Evolutionary conservation across 208 protist genomes (phyloP), one percentile per base, ranked within the genome.

Genomic region (Crithidia fasciculata): DNA sequence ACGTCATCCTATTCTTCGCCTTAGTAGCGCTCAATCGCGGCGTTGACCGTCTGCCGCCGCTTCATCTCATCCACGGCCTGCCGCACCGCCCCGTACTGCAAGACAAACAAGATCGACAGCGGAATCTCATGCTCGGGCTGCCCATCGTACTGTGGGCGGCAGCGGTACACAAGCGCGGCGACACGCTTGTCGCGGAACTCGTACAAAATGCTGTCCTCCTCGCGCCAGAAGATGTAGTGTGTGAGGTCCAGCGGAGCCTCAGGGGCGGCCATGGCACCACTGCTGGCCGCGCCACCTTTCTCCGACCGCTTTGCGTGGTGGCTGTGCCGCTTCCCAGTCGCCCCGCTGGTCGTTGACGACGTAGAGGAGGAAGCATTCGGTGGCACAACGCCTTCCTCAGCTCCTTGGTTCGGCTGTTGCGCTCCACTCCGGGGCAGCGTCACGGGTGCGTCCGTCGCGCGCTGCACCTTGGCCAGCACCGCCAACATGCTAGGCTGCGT

Each of bases 391-490:
- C 15, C 44, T 40, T 10, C 40, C 12, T 43, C 8, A 0, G 10
- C 52, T 4, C 9, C 36, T 36, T 57, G 47, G 47, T 57, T 58
- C 50, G 67, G 55, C 45, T 50, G 50, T 12, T 37, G 15, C 53
- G 59, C 74, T 70, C 13, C 47, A 10, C 41, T 28, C 40, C 80
- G 83, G 28, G 55, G 60, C 56, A 65, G 50, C 43, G 78, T 73
- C 37, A 61, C 83, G n/a, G 87, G 79, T 2, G 78, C 77, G 57
- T 94, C 85, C 9, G 85, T 83, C n/a, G 87, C 81, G 36, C 90
- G 86, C 67, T 97, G 92, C 44, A 97, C 84, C 69, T 97, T 97
- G 13, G 92, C 90, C 10, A 97, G 81, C n/a, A 97, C 69, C 5
- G 87, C 89, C 72, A 91, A 90, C 81, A 95, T 88, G 72, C 85